Evolutionary conservation across 1,284 basidiomycete genomes (phyloP), one percentile per base, ranked within the genome.

Genomic region (Cryptococcus maquisensis): DNA sequence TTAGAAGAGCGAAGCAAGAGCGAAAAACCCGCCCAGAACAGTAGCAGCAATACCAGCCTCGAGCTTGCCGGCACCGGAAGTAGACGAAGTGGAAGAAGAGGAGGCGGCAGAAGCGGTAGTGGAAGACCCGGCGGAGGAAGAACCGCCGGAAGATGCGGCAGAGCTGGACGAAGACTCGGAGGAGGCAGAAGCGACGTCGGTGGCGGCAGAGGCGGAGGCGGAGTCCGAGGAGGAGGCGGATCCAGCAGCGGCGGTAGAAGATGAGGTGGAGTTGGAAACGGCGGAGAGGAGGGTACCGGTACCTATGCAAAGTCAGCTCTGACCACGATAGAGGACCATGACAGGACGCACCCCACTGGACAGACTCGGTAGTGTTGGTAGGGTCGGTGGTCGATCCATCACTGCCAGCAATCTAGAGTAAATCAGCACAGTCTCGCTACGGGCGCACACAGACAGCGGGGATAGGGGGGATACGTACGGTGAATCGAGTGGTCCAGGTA

Each of bases 401-500:
- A 9, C 66, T 54, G 28, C 55, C 67, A 28, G 71, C 66, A 60
- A 77, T 76, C 67, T 72, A 49, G 4, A 8, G 28, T 24, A 15
- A 23, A n/a, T 8, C 39, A 12, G 37, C 24, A 18, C 21, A 15
- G 28, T 20, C 20, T 15, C 39, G 40, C 37, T 32, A 28, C 28
- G 26, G 45, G 20, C 26, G 12, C 40, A 20, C 40, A 20, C 43
- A 18, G 24, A 37, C 37, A 18, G 41, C 13, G 20, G 38, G 13
- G 32, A n/a, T 3, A 16, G 16, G 18, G 32, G 12, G 26, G 32
- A 9, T 8, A 67, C 68, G 56, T 28, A 74, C 72, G 52, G 69
- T 71, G 69, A 76, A 77, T 44, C 75, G 71, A n/a, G 73, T 74
- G 8, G 75, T 73, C 72, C 73, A 77, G 10, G 64, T 61, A 20